phyloP scores from a whole-genome alignment of 192 early-diverging fungal genomes.

The Coemansia sp. region DNA sequence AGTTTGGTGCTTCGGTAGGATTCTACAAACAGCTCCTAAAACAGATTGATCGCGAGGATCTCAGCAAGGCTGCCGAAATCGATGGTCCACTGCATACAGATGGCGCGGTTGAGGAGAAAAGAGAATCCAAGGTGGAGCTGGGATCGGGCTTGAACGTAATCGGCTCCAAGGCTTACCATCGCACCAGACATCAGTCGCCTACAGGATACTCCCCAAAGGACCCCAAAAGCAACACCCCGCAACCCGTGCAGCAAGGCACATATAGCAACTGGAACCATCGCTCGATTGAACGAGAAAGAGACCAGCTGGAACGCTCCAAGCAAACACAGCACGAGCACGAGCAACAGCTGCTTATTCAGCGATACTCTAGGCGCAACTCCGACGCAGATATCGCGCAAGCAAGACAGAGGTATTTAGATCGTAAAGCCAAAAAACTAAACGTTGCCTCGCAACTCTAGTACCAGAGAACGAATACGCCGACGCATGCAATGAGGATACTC shows the following conservation, averaged over 20 bases:
- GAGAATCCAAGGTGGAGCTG: background rate
- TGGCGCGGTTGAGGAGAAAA: background rate
- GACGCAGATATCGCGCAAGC: slow-evolving; percentile 27
- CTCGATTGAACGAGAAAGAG: background rate
- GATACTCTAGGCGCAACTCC: slow-evolving; percentile 42
- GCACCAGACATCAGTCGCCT: background rate
- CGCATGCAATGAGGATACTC: slow-evolving; percentile 54
- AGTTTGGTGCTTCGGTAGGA: slow-evolving; percentile 11
- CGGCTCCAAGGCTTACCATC: background rate
- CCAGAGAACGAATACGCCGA: slow-evolving; percentile 37
- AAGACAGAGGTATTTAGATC: slow-evolving; percentile 23
- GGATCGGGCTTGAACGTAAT: slow-evolving; percentile 3
- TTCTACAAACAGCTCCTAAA: slow-evolving; percentile 29
- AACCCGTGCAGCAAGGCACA: background rate
- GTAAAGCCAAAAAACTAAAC: slow-evolving; percentile 1
- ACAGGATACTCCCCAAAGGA: background rate
- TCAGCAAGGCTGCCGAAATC: slow-evolving; percentile 57
- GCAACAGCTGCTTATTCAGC: slow-evolving; percentile 14
- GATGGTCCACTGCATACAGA: background rate
- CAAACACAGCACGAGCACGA: slow-evolving; percentile 7
- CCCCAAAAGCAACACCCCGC: background rate
- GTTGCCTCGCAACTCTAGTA: slow-evolving; percentile 25
- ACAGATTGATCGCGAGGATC: slow-evolving; percentile 62
- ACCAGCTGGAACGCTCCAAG: slow-evolving; percentile 4
- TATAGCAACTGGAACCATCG: background rate